These are phyloP conservation scores for Trichocladium uniseriatum DNA, from an alignment of 495 filamentous ascomycete species.

Conservation along the genomic window DNA sequence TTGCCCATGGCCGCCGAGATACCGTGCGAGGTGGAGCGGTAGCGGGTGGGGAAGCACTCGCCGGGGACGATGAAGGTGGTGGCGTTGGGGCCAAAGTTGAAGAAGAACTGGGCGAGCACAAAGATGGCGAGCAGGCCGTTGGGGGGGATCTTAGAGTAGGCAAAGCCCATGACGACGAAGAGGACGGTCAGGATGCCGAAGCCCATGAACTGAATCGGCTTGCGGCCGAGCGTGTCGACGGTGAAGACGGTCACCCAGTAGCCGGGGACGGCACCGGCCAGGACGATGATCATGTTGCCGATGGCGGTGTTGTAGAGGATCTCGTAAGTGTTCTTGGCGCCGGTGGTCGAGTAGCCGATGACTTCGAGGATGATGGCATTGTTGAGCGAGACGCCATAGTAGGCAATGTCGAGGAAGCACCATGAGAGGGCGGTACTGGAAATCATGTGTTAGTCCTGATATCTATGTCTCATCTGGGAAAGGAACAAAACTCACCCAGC, in stretches of 20 bases:
- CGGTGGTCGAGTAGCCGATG: constrained; percentile 55
- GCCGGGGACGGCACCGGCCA: constrained; percentile 66
- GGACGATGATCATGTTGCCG: constrained; percentile 65
- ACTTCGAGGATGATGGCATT: constrained; percentile 56
- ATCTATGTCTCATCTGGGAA: not conserved
- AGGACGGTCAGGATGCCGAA: constrained; percentile 64
- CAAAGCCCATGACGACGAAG: constrained; percentile 65
- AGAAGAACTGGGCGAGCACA: constrained; percentile 68
- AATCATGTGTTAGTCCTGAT: not conserved
- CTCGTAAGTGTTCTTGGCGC: constrained; percentile 49
- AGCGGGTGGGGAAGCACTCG: constrained; percentile 83
- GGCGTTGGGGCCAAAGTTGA: constrained; percentile 66
- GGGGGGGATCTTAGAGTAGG: constrained; percentile 44
- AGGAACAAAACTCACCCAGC: constrained; percentile 33
- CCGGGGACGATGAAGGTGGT: constrained; percentile 89
- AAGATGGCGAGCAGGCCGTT: constrained; percentile 61
- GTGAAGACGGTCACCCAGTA: constrained; percentile 67
- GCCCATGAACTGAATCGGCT: constrained; percentile 68
- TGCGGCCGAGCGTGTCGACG: constrained; percentile 65
- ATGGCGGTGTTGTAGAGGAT: constrained; percentile 60
- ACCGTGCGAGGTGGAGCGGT: constrained; percentile 75
- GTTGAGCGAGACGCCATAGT: constrained; percentile 70
- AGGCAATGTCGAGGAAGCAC: constrained; percentile 56
- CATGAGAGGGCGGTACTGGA: constrained; percentile 62
- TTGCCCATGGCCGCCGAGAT: constrained; percentile 57